Evolutionary conservation across 345 rosid species (phyloP), one percentile per base, ranked within the genome.

Genomic region (Eucalyptus marginata): DNA sequence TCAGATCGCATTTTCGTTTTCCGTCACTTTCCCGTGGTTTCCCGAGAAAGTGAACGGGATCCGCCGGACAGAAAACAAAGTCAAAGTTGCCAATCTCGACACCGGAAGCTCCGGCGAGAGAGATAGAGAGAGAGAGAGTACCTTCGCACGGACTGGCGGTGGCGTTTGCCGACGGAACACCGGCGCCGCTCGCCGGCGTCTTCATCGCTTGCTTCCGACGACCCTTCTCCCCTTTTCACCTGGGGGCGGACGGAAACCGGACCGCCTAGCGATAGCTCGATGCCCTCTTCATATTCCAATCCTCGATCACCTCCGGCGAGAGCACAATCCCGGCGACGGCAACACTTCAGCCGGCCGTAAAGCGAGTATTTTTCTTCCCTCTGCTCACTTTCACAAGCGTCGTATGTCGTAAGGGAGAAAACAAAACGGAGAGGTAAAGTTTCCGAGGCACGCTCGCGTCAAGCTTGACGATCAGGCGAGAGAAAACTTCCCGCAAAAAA

Each of bases 121-220:
- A 46, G 31, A 90, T 59, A 25, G 36, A 49, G 86, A 90, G 46
- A 49, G 80, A 88, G 86, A 51, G 87, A 83, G 80, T 29, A 93
- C 96, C 94, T 93, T 94, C 95, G 80, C 91, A 88, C 13, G 88
- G 86, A 91, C 87, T 91, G n/a, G 91, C 29, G 49, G 51, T 29
- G 44, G 91, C 86, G 18, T 88, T 44, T 15, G 79, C 66, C 14
- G 93, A 10, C 36, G 91, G 50, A 88, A 85, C 93, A 83, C 91
- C 95, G 52, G 92, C 91, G 47, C 89, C 91, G 93, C 29, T 90
- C 5, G 91, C 90, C 89, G 94, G 92, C 40, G 90, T 84, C 92
- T 94, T 94, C 96, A 93, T 93, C 87, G 54, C 47, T 84, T 87
- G 86, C 51, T 43, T 54, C 58, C 87, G 51, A 43, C 40, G 86